Evolutionary conservation across 176 grass and related monocot genomes (phyloP).

Genomic region (Areca catechu): DNA sequence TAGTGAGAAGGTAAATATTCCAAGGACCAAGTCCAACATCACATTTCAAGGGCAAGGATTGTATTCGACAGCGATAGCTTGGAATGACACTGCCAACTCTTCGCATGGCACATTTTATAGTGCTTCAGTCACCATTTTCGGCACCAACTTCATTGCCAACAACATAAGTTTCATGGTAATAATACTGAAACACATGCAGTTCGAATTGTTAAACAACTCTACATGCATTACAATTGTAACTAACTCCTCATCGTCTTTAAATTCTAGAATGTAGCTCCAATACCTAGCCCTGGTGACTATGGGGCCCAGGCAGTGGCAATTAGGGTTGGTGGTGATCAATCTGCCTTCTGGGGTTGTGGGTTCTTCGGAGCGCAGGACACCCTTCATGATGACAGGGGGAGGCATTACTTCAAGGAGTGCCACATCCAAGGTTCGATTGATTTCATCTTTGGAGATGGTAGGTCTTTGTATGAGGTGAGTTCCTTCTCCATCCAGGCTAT

Average conservation of each 20-base stretch:
- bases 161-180: conserved; percentile 92
- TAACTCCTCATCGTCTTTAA: background rate
- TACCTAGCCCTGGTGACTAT: conserved; percentile 55
- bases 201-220: no score
- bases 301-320: conserved; percentile 66
- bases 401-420: conserved; percentile 86
- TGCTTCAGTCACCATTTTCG: conserved; percentile 45
- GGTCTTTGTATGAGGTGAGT: conserved; percentile 65
- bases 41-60: conserved; percentile 90
- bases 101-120: conserved; percentile 71
- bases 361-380: conserved; percentile 90
- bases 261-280: conserved; percentile 73
- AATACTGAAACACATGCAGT: background rate
- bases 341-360: conserved; percentile 73
- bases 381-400: conserved; percentile 62
- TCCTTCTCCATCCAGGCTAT: background rate
- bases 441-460: conserved; percentile 87
- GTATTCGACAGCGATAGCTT: conserved; percentile 48
- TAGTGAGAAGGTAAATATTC: conserved; percentile 78
- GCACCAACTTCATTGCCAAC: conserved; percentile 45
- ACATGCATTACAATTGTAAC: background rate
- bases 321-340: conserved; percentile 51
- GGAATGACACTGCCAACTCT: conserved; percentile 86
- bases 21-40: conserved; percentile 59
- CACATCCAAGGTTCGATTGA: conserved; percentile 78